Evolutionary conservation across 2,329 filamentous ascomycete genomes (phyloP).

Genomic region (Curvularia verruculosa): DNA sequence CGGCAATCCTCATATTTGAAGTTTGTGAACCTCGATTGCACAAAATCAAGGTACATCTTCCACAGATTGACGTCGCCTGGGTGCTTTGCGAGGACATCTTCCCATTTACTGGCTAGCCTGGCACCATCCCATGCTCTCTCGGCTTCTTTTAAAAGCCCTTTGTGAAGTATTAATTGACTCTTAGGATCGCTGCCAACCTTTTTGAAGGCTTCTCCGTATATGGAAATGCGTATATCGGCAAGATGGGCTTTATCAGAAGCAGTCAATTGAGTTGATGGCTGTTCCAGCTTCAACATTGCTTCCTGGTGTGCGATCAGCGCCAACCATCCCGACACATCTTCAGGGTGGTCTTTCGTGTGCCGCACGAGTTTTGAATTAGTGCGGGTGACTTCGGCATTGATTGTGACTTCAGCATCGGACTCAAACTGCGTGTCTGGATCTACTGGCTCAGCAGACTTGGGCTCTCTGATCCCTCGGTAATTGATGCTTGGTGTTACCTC

Average conservation of each 20-base stretch:
- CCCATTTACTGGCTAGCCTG: slow-evolving; percentile 69
- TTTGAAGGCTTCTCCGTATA: slow-evolving; percentile 77
- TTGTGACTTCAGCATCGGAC: slow-evolving; percentile 25
- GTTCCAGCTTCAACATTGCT: slow-evolving; percentile 62
- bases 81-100: slow-evolving; percentile 62
- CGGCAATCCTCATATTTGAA: slow-evolving; percentile 74
- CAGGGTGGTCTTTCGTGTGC: slow-evolving; percentile 68
- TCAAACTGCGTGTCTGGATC: slow-evolving; percentile 50
- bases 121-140: slow-evolving; percentile 73
- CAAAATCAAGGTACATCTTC: slow-evolving; percentile 73
- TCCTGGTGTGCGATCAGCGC: slow-evolving; percentile 81
- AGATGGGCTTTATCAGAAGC: slow-evolving; percentile 70
- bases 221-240: slow-evolving; percentile 78
- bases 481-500: slow-evolving; percentile 26
- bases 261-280: slow-evolving; percentile 54
- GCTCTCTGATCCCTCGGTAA: slow-evolving; percentile 49
- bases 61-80: slow-evolving; percentile 69
- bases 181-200: slow-evolving; percentile 55
- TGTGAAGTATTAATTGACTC: slow-evolving; percentile 65
- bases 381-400: slow-evolving; percentile 50
- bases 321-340: slow-evolving; percentile 75
- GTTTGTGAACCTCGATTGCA: slow-evolving; percentile 68
- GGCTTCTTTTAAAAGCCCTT: slow-evolving; percentile 76
- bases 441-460: slow-evolving; percentile 14
- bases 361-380: slow-evolving; percentile 67